Percentiles rank a stretch among this genome's conserved stretches.
Evolutionary conservation across 148 eudicot species (phyloP).

Genomic region (Selenicereus undatus): DNA sequence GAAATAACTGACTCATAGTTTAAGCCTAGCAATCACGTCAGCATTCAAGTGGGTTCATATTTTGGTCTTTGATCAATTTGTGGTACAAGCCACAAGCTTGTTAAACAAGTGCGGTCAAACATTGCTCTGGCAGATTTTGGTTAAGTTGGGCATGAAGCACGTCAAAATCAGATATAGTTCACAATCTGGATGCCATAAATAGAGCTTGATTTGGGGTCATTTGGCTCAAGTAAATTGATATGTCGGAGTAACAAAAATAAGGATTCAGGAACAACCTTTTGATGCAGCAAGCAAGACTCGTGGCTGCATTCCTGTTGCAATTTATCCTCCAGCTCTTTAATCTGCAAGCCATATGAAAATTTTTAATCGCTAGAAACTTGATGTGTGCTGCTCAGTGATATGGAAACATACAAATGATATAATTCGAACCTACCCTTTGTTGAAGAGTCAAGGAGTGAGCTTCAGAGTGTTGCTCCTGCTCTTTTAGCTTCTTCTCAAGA

Average conservation of each 20-base stretch:
- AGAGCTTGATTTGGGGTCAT: no score
- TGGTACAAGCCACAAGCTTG: no score
- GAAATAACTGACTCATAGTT: neutral
- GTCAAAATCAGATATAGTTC: no score
- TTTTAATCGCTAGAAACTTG: neutral
- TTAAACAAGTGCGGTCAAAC: no score
- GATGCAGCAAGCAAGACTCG: conserved; percentile 48
- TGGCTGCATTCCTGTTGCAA: conserved; percentile 44
- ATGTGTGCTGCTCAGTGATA: neutral
- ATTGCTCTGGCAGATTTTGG: no score
- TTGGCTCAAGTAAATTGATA: no score
- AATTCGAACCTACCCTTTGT: conserved; percentile 46
- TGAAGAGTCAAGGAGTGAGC: conserved; percentile 46
- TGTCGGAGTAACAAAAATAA: neutral
- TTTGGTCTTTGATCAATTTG: neutral
- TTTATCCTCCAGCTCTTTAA: conserved; percentile 62
- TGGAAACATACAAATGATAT: neutral
- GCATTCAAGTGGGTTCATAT: neutral
- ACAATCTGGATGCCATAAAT: no score
- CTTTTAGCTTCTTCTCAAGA: conserved; percentile 71
- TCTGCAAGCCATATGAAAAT: conserved; percentile 34
- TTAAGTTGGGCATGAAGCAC: no score
- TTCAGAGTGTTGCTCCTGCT: conserved; percentile 54
- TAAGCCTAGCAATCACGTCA: neutral
- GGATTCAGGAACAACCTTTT: conserved; percentile 40